Base-by-base conservation (phyloP, 331 rosid genomes). In the Malus hybrid region DNA sequence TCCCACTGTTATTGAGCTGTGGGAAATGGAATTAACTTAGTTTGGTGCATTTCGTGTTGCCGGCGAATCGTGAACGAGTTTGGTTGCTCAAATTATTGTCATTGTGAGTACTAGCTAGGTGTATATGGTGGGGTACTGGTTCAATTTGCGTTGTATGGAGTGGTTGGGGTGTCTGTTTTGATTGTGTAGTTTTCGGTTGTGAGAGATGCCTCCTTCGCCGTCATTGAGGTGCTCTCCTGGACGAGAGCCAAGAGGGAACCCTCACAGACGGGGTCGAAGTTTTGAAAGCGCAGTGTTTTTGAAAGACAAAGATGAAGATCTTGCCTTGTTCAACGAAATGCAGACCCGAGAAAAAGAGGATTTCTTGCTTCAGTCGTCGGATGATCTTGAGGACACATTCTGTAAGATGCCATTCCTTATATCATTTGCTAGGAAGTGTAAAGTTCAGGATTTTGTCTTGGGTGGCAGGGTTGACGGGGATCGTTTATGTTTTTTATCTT, bases 121-220 rank as follows among this genome's bases (percentile, higher is more conserved):
- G 29, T 73, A 42, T 26, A 77, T 13, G 18, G 70, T 66, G 84
- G 63, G 61, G n/a, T 29, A 15, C 52, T 69, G 32, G 67, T 60
- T 67, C 63, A 66, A 81, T 72, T 61, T n/a, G 53, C 64, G 70
- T 56, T 56, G 65, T 76, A 28, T 70, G 72, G 81, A 65, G 76
- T 50, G 74, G 52, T 61, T 79, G 75, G 62, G 19, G 72, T 28
- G 63, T 65, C 15, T 44, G 62, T 70, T 62, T 74, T 33, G 68
- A 75, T 72, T 57, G 12, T 55, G 26, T 62, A 58, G 63, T 42
- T 75, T 81, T 84, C 75, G 79, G 79, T 73, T 73, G 85, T 58
- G 24, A 72, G 80, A 80, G 84, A 90, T 91, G 93, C 92, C 96
- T 36, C 88, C 92, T 73, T 87, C 96, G 53, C 96, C 96, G 8